These are phyloP conservation scores for Arabidopsis hybrid DNA, from an alignment of 441 rosid genomes.

Conservation along the genomic window DNA sequence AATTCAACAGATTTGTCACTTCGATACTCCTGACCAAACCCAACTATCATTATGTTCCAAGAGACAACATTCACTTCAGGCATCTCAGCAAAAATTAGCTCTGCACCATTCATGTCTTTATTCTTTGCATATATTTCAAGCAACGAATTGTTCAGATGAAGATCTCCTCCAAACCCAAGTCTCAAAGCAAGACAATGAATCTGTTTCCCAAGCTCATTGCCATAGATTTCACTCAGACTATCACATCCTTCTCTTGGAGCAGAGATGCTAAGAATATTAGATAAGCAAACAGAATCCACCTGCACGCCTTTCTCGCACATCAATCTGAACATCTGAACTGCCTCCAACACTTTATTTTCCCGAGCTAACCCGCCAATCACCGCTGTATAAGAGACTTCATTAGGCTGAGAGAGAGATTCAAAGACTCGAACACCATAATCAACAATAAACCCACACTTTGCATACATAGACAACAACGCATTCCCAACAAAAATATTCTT, in stretches of 20 bases:
- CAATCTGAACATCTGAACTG: constrained; percentile 63
- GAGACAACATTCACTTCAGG: constrained; percentile 63
- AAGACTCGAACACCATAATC: constrained; percentile 49
- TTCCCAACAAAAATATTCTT: constrained; percentile 69
- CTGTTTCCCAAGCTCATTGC: constrained; percentile 57
- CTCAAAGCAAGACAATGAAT: constrained; percentile 64
- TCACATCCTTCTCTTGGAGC: constrained; percentile 48
- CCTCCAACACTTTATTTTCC: constrained; percentile 58
- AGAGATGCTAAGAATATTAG: constrained; percentile 72
- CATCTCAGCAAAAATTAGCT: constrained; percentile 58
- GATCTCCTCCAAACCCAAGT: constrained; percentile 66
- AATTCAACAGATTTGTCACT: constrained; percentile 56
- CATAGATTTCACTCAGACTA: constrained; percentile 20
- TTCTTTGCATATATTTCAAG: constrained; percentile 70
- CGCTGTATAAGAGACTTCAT: constrained; percentile 68
- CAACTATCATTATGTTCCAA: constrained; percentile 90
- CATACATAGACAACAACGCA: constrained; percentile 71
- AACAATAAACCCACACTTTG: constrained; percentile 58
- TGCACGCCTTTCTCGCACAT: constrained; percentile 59
- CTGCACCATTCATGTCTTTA: constrained; percentile 65
- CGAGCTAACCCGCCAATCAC: constrained; percentile 65
- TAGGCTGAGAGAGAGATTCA: constrained; percentile 52
- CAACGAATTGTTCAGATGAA: constrained; percentile 71
- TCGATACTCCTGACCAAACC: constrained; percentile 61
- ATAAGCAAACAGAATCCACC: constrained; percentile 70